Evolutionary conservation across 2,329 filamentous ascomycete species (phyloP), one percentile per base, ranked within the genome.

Genomic region (Aspergillus ustus): DNA sequence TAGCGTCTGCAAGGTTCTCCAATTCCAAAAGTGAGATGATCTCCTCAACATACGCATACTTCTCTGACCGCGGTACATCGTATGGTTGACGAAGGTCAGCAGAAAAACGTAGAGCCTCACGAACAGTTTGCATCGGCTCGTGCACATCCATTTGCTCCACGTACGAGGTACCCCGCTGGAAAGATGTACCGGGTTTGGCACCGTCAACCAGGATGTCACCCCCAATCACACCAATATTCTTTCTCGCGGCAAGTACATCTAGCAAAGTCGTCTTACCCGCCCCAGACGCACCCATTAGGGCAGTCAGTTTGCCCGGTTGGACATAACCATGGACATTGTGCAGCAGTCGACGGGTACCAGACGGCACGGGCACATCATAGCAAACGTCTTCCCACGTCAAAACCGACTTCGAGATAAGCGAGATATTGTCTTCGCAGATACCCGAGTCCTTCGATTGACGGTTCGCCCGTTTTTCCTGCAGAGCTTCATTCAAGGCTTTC

Each of bases 251-350:
- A 11, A 96, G 80, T 1, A 94, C 91, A 69, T 96, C 91, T 2
- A 96, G 81, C 0, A 96, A 80, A 0, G 92, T 96, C 0, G 92
- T 95, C 79, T 96, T 96, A 52, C 92, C 92, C 4, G 92, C 92
- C n/a, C 85, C 85, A 3, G 82, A 85, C 15, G 81, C 81, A 4
- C 81, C 82, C 81, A 83, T 84, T 45, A 84, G 67, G 7, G 82
- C 82, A 6, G 81, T 83, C 25, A 84, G 64, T 52, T 80, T 76
- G 7, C 82, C 82, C 0, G 82, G 81, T 59, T 80, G 77, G 22
- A 84, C 81, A 59, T 79, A 84, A 0, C 82, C 82, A 66, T 76
- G 80, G 7, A 84, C 72, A 22, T 81, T 77, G 55, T 80, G 79
- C 31, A 84, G 67, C 7, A 84, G 69, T 8, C 77, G 75, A 7